These are phyloP conservation scores for Monosporascus sp. DNA, from an alignment of 2,329 filamentous ascomycete species.

Conservation along the genomic window DNA sequence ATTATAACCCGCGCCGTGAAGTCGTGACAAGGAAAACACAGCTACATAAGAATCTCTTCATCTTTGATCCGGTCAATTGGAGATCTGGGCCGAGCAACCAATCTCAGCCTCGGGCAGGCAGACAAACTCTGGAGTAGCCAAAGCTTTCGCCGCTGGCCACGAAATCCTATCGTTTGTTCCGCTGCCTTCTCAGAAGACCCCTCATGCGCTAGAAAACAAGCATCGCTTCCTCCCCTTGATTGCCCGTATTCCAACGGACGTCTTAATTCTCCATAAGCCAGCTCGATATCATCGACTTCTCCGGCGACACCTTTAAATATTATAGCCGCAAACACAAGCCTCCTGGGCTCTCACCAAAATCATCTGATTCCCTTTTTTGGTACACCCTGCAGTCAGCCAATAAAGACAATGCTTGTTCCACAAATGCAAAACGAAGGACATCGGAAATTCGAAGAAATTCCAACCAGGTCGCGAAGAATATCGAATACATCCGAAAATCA, in stretches of 20 bases:
- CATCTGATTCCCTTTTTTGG: constrained; percentile 21
- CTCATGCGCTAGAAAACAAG: constrained; percentile 3
- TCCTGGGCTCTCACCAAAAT: constrained; percentile 33
- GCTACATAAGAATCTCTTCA: constrained; percentile 14
- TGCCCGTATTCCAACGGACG: constrained; percentile 10
- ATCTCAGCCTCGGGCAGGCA: constrained; percentile 9
- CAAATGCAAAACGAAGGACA: constrained; percentile 7
- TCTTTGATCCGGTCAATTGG: constrained; percentile 17
- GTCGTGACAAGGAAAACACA: constrained; percentile 26
- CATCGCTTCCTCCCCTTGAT: constrained; percentile 11
- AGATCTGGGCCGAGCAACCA: constrained; percentile 10
- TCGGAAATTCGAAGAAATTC: constrained; percentile 13
- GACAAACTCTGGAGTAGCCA: constrained; percentile 4
- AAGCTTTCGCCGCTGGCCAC: constrained; percentile 16
- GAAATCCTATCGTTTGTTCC: constrained; percentile 5
- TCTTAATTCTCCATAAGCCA: constrained; percentile 16
- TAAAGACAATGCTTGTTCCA: constrained; percentile 24
- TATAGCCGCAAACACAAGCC: constrained; percentile 31
- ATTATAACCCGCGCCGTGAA: constrained; percentile 32
- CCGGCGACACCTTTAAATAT: constrained; percentile 25
- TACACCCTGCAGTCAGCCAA: constrained; percentile 22
- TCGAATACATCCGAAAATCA: constrained; percentile 18
- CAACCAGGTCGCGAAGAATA: constrained; percentile 13
- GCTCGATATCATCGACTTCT: constrained; percentile 19
- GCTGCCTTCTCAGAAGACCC: constrained; percentile 3